These are phyloP conservation scores for Candida insectalens DNA, from an alignment of 805 yeast species.

Conservation along the genomic window DNA sequence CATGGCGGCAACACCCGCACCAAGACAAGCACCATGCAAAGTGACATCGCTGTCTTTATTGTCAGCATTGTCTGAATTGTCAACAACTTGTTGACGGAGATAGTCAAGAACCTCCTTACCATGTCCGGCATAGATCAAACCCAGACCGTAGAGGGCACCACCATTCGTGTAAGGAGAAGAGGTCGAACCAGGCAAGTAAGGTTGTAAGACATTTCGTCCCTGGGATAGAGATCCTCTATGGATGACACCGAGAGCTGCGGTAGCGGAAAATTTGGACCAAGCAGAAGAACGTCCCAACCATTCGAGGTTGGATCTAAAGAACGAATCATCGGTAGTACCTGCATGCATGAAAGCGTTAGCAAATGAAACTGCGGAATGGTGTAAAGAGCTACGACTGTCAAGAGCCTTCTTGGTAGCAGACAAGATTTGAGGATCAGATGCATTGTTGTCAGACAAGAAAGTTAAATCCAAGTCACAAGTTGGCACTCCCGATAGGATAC, in stretches of 20 bases:
- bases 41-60: conserved; percentile 65
- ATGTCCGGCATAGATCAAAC: conserved; percentile 92
- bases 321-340: conserved; percentile 92
- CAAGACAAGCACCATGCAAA: conserved; percentile 92
- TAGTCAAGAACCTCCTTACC: conserved; percentile 81
- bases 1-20: conserved; percentile 96
- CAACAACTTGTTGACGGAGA: conserved; percentile 62
- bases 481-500: conserved; percentile 82
- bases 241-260: conserved; percentile 96
- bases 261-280: conserved; percentile 97
- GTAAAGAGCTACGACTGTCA: conserved; percentile 88
- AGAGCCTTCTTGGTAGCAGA: conserved; percentile 71
- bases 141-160: conserved; percentile 89
- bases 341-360: conserved; percentile 92
- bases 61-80: conserved; percentile 32
- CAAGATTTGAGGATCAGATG: conserved; percentile 74
- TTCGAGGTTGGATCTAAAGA: conserved; percentile 81
- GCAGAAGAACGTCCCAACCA: conserved; percentile 97
- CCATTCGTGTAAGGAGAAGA: conserved; percentile 89
- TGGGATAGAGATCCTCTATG: conserved; percentile 91
- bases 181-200: conserved; percentile 77
- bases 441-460: conserved; percentile 76
- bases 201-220: conserved; percentile 78
- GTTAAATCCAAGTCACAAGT: conserved; percentile 89
- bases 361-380: conserved; percentile 93